Conservation (phyloP, 2,329 filamentous ascomycete genomes). For the Westerdykella ornata region DNA sequence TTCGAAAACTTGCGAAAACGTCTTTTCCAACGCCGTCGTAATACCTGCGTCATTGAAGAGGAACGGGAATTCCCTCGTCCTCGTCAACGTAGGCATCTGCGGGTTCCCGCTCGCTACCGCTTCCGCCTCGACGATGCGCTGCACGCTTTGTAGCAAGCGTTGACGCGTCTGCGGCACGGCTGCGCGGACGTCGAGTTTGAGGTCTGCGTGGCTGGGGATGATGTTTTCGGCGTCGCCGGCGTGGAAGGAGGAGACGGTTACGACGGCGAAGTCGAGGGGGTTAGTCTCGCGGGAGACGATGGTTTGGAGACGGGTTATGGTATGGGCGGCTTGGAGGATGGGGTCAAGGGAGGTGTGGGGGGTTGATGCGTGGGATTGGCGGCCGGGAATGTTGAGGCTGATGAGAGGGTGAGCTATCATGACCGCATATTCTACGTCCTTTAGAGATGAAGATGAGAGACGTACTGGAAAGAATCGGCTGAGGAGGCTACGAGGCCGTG, state of each 20-base stretch:
- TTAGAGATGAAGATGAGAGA: background rate
- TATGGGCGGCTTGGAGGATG: conserved; percentile 51
- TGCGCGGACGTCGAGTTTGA: conserved; percentile 52
- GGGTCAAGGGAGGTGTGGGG: conserved; percentile 54
- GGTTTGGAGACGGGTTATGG: conserved; percentile 53
- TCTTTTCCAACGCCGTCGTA: conserved; percentile 38
- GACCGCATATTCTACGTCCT: too few relatives aligned
- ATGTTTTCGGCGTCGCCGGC: conserved; percentile 57
- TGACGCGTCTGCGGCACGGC: conserved; percentile 43
- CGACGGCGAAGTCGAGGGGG: conserved; percentile 49
- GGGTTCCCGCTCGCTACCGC: conserved; percentile 45
- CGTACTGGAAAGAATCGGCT: conserved; percentile 36
- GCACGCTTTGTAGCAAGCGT: conserved; percentile 43
- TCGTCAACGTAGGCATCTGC: conserved; percentile 40
- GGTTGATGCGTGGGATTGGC: conserved; percentile 53
- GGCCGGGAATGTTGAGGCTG: conserved; percentile 52
- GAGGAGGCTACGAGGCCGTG: conserved; percentile 38
- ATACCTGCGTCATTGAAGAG: conserved; percentile 48
- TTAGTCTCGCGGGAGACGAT: conserved; percentile 52
- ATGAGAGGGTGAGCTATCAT: conserved; percentile 9
- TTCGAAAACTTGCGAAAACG: conserved; percentile 45
- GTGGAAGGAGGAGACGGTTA: conserved; percentile 54
- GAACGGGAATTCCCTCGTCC: conserved; percentile 41
- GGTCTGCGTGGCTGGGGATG: conserved; percentile 49
- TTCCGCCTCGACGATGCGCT: conserved; percentile 52